Conservation (phyloP, 2,329 filamentous ascomycete genomes). For the Pyricularia sp. region DNA sequence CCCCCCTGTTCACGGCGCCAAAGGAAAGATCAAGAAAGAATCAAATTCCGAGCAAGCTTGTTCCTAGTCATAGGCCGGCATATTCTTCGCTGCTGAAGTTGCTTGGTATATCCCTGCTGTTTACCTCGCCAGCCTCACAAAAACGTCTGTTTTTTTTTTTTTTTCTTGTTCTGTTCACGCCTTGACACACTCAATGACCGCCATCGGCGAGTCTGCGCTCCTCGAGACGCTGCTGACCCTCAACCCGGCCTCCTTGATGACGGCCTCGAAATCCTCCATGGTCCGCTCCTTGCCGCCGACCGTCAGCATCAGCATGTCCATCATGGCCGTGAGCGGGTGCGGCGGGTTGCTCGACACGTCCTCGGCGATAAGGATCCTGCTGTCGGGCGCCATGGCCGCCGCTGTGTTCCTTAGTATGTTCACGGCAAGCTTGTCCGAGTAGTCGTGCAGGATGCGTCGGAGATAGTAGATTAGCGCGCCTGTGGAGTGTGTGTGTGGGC, state of each 20-base stretch:
- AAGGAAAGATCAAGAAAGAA: not conserved
- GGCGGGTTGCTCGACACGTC: slow-evolving; percentile 2
- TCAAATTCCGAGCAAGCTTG: not conserved
- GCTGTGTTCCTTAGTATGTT: slow-evolving; percentile 13
- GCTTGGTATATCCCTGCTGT: not conserved
- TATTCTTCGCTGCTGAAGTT: not conserved
- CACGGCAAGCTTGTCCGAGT: slow-evolving; percentile 14
- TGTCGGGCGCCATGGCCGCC: slow-evolving; percentile 10
- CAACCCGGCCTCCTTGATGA: slow-evolving; percentile 2
- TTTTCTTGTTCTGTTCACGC: not conserved
- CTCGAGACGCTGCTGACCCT: not conserved
- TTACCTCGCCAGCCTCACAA: not conserved
- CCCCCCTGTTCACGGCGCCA: not conserved
- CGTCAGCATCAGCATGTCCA: slow-evolving; percentile 5
- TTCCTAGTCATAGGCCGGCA: not conserved
- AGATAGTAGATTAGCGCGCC: slow-evolving; percentile 18
- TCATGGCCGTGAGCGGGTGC: not conserved
- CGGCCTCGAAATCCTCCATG: not conserved
- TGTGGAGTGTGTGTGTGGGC: slow-evolving; percentile 3
- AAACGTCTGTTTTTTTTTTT: too few relatives aligned
- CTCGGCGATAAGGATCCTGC: slow-evolving; percentile 4
- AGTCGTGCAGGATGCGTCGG: slow-evolving; percentile 19
- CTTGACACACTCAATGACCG: not conserved
- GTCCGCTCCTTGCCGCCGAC: slow-evolving; percentile 5
- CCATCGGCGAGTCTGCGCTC: not conserved